phyloP scores from a whole-genome alignment of 2,329 filamentous ascomycete species.

The Aspergillus versicolor region DNA sequence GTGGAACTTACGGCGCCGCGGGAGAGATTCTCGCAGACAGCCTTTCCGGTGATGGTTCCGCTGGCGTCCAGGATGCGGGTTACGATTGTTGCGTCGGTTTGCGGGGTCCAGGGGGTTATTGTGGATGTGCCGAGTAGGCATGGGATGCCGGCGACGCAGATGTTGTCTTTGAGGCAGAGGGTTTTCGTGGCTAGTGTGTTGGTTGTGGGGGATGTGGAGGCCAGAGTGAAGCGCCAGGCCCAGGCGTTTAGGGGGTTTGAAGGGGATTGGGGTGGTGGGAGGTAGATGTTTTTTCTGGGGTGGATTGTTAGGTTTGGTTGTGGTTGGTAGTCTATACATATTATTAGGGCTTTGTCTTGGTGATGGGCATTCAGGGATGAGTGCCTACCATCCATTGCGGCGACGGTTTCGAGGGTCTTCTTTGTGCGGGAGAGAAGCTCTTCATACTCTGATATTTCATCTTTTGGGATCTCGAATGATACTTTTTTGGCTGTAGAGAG shows the following conservation, averaged over 20 bases:
- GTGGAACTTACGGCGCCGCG: slow-evolving; percentile 44
- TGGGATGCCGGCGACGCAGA: slow-evolving; percentile 46
- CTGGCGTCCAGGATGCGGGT: slow-evolving; percentile 17
- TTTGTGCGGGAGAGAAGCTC: too few relatives aligned
- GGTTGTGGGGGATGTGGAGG: not conserved
- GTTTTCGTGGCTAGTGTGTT: not conserved
- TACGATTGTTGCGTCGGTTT: slow-evolving; percentile 46
- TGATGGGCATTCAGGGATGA: too few relatives aligned
- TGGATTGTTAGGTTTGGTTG: not conserved
- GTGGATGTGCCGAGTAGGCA: slow-evolving; percentile 41
- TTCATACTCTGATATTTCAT: too few relatives aligned
- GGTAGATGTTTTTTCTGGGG: not conserved
- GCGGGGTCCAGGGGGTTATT: not conserved
- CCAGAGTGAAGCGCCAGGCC: not conserved
- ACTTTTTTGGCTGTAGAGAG: too few relatives aligned
- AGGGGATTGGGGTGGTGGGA: not conserved
- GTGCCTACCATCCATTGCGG: too few relatives aligned
- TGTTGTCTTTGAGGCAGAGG: slow-evolving; percentile 49
- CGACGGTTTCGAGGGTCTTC: too few relatives aligned
- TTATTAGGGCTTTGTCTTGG: too few relatives aligned
- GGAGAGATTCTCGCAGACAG: slow-evolving; percentile 51
- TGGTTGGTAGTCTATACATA: not conserved
- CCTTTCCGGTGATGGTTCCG: slow-evolving; percentile 45
- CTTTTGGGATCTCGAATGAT: too few relatives aligned
- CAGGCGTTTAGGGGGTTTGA: slow-evolving; percentile 3